Evolutionary conservation across 2,329 filamentous ascomycete genomes (phyloP).

Genomic region (Phoma herbarum): DNA sequence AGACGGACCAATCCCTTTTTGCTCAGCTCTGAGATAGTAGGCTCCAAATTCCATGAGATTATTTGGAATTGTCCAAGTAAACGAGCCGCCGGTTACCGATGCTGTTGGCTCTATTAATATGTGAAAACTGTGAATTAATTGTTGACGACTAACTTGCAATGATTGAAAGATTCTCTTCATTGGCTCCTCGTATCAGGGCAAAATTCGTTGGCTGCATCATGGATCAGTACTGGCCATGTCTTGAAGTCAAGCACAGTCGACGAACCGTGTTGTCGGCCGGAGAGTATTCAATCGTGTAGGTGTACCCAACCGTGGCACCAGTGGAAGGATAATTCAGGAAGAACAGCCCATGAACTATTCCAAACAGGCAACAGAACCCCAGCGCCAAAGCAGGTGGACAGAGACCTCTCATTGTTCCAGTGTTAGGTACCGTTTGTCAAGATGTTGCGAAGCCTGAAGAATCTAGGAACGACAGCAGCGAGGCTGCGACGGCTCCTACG

Average conservation of each 20-base stretch:
- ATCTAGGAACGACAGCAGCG: not conserved
- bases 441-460: not conserved
- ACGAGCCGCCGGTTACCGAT: not conserved
- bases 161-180: not conserved
- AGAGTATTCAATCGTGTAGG: not conserved
- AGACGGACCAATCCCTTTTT: not conserved
- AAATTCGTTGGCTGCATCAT: not conserved
- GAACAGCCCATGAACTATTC: not conserved
- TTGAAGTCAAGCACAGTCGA: not conserved
- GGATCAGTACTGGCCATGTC: not conserved
- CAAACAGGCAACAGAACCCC: not conserved
- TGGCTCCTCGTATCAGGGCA: not conserved
- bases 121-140: not conserved
- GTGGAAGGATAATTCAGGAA: not conserved
- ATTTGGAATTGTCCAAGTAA: not conserved
- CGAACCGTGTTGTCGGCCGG: not conserved
- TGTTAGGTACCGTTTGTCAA: not conserved
- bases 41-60: not conserved
- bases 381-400: not conserved
- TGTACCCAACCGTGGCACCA: not conserved
- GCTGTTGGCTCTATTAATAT: not conserved
- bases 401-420: not conserved
- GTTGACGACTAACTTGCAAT: not conserved
- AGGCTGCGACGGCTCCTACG: not conserved
- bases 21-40: not conserved